phyloP scores from a whole-genome alignment of 2,329 filamentous ascomycete species.

The Pseudogymnoascus sp. region DNA sequence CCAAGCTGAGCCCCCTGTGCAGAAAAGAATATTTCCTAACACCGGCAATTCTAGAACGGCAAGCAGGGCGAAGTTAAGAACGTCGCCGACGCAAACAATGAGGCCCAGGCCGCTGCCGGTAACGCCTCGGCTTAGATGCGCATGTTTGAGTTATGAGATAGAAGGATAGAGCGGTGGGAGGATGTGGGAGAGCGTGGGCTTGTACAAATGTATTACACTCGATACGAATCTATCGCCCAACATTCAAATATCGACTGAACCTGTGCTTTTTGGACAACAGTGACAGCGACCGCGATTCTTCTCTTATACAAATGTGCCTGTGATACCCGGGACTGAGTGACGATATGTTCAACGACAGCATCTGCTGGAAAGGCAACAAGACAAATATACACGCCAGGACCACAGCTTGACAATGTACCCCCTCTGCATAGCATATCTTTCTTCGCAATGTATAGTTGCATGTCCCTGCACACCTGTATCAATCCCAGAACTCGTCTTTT shows the following conservation, averaged over 20 bases:
- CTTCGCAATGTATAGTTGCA: not conserved
- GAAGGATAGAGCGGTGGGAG: not conserved
- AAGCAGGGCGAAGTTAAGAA: slow-evolving; percentile 84
- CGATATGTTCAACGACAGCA: not conserved
- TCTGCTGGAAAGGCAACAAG: not conserved
- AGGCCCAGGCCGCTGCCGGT: slow-evolving; percentile 20
- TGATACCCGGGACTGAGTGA: not conserved
- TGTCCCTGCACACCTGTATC: not conserved
- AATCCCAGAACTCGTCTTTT: not conserved
- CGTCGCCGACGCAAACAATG: slow-evolving; percentile 50
- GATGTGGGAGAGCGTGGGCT: slow-evolving; percentile 12
- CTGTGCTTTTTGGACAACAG: not conserved
- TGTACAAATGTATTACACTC: slow-evolving; percentile 26
- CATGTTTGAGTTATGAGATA: slow-evolving; percentile 7
- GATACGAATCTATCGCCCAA: slow-evolving; percentile 8
- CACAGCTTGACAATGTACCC: not conserved
- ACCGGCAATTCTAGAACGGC: slow-evolving; percentile 60
- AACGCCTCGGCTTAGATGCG: slow-evolving; percentile 18
- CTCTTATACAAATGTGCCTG: not conserved
- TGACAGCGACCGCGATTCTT: not conserved
- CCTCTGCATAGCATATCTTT: not conserved
- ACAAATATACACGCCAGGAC: not conserved
- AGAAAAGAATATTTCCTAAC: slow-evolving; percentile 17
- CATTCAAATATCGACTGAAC: slow-evolving; percentile 5
- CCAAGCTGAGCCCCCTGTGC: not conserved